A percentile compares a stretch with the other conserved stretches of the same genome.
These are phyloP conservation scores for Aspergillus sp. DNA, from an alignment of 2,329 filamentous ascomycete genomes.

Conservation along the genomic window DNA sequence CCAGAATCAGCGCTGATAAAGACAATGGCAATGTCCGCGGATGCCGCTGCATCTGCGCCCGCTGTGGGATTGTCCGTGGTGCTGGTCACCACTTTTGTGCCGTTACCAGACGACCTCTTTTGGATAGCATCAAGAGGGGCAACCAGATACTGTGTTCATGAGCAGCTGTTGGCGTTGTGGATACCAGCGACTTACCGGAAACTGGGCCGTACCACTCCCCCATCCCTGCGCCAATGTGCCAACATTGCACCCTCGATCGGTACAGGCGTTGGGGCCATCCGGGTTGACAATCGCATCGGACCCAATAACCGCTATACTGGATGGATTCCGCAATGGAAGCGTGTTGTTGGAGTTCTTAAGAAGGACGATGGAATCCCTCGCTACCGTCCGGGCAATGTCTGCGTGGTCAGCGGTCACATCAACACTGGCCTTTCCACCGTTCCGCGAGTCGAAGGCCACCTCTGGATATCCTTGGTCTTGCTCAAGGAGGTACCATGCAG, in stretches of 20 bases:
- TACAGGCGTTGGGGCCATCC: constrained; percentile 52
- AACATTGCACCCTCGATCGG: constrained; percentile 63
- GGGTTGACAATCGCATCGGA: constrained; percentile 47
- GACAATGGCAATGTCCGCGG: constrained; percentile 43
- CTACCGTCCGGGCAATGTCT: constrained; percentile 39
- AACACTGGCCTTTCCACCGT: constrained; percentile 30
- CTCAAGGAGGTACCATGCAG: constrained; percentile 49
- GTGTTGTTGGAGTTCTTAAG: constrained; percentile 45
- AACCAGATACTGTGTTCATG: constrained; percentile 38
- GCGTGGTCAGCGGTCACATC: constrained; percentile 42
- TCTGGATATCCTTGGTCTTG: constrained; percentile 46
- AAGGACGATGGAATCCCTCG: constrained; percentile 46
- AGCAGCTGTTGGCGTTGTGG: not conserved
- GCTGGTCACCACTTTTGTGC: constrained; percentile 43
- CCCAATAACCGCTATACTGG: constrained; percentile 50
- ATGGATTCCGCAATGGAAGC: constrained; percentile 46
- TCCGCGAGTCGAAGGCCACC: constrained; percentile 47
- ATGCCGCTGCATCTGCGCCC: constrained; percentile 36
- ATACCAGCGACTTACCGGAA: constrained; percentile 43
- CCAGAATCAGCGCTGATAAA: constrained; percentile 50
- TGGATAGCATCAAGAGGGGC: constrained; percentile 44
- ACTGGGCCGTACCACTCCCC: constrained; percentile 71
- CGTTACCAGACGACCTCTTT: constrained; percentile 32
- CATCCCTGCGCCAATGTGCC: constrained; percentile 70
- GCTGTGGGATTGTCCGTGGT: constrained; percentile 36